Base-by-base conservation (phyloP, 1,284 basidiomycete genomes). In the Rhodotorula sp. region DNA sequence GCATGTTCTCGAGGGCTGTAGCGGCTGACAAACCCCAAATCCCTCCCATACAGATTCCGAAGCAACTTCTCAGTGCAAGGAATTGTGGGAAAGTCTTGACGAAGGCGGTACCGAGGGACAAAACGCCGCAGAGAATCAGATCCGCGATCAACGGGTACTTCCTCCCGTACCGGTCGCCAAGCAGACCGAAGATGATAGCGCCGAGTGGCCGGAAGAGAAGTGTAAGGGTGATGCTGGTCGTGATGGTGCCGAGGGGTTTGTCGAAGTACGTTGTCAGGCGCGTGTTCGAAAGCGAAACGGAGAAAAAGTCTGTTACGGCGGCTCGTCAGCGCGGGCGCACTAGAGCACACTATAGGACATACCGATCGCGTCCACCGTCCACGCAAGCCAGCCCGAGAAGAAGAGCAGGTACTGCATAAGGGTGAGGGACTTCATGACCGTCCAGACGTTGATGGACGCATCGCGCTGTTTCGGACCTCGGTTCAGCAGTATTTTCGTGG, bases 111-210 rank as follows among this genome's bases (percentile, higher is more conserved):
- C 88, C 91, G 23, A 98, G 87, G 76, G 93, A 89, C 16, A 76
- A 68, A 3, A 58, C 71, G 10, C 73, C 76, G 62, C 79, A 80
- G 67, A 77, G 64, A 63, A 81, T 2, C 31, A 83, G 83, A 81
- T 97, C 97, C 78, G 80, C 77, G 56, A 93, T 88, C 5, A 97
- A 84, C 1, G 94, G 93, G 91, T 92, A 98, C 84, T 94, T 71
- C 31, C 74, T 49, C 3, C 74, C 74, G 54, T 66, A 78, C 2
- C 71, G 69, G 62, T 80, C 79, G 0, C 73, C 68, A 3, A 68
- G 46, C 12, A 79, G 69, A 64, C 84, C 86, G 75, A 97, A 96
- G 75, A 94, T 83, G 71, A 93, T 87, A 47, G 94, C 94, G 34
- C 95, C 96, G 47, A 87, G 83, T 1, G 91, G 90, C 65, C 96